Evolutionary conservation across 2,329 filamentous ascomycete genomes (phyloP), one percentile per base, ranked within the genome.

Genomic region (Claviceps sp.): DNA sequence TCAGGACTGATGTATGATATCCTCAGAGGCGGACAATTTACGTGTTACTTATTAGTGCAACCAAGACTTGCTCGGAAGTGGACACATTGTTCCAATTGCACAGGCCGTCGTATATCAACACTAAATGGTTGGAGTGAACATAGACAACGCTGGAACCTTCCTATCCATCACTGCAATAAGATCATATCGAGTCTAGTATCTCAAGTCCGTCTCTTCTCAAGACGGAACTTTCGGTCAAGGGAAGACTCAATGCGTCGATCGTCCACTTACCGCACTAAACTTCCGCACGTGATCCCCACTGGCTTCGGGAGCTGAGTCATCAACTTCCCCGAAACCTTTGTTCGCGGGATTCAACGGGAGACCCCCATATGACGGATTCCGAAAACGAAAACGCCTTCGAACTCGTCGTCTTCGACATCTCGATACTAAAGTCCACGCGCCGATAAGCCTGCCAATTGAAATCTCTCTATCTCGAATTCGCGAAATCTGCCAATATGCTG

Each of bases 401-500:
- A 57, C 55, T 55, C 56, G 4, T 50, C 57, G 53, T 53, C 56
- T 53, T 55, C 54, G 52, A 55, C 56, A 54, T 53, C 58, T 54
- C 55, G 54, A 55, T 50, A 56, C 16, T 50, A 48, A 45, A 36
- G 41, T 51, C 48, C 36, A 50, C 52, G 51, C 54, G 50, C 51
- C 53, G 48, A 55, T 6, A 53, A 55, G 58, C 55, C 59, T 59
- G 55, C 56, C 67, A 69, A 70, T 70, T 67, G 65, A 63, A 61
- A 55, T 54, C 49, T 52, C 42, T 36, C 50, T 55, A 52, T 54
- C 51, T 54, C 53, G 51, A 54, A 56, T 49, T 54, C 56, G 51
- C 54, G 44, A 7, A 26, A 50, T 48, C 55, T 55, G 54, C 55
- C 63, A 72, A 63, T 59, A 79, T 79, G 77, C 70, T 79, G 69